Evolutionary conservation across 1,139 yeast genomes (phyloP).

Genomic region (Ogataea hybrid): DNA sequence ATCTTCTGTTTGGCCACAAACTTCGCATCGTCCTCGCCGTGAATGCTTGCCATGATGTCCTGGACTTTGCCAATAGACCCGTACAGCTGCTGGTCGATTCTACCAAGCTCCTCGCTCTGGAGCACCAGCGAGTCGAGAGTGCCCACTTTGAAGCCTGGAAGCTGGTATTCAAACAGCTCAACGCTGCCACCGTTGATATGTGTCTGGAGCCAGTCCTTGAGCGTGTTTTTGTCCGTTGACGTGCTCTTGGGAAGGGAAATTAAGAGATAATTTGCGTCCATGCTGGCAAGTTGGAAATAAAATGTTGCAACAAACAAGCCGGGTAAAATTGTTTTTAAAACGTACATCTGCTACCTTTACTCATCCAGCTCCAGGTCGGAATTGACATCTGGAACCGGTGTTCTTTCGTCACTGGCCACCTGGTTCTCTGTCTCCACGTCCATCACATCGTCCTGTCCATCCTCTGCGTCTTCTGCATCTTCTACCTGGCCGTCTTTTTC

Average conservation of each 20-base stretch:
- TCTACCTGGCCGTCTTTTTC: constrained; percentile 17
- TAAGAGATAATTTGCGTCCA: constrained; percentile 41
- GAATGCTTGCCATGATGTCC: constrained; percentile 51
- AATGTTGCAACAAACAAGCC: constrained; percentile 9
- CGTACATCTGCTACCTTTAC: background rate
- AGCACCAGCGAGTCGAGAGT: constrained; percentile 89
- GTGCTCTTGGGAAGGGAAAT: constrained; percentile 54
- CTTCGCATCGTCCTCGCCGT: constrained; percentile 9
- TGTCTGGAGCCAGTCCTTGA: constrained; percentile 40
- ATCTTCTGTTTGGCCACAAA: constrained; percentile 22
- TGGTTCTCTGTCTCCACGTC: constrained; percentile 3
- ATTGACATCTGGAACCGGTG: background rate
- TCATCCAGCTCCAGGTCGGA: constrained; percentile 8
- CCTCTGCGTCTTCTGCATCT: constrained; percentile 5
- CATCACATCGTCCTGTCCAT: constrained; percentile 6
- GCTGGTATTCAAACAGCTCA: constrained; percentile 44
- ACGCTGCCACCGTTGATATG: constrained; percentile 43
- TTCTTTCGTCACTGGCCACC: background rate
- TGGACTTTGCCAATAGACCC: constrained; percentile 68
- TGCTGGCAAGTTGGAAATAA: constrained; percentile 13
- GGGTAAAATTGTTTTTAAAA: constrained; percentile 5
- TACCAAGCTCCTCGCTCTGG: constrained; percentile 85
- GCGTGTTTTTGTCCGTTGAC: constrained; percentile 34
- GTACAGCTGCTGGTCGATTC: constrained; percentile 73
- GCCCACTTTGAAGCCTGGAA: constrained; percentile 94